Conservation (phyloP, 1,139 yeast genomes). For the Pneumocystis wakefieldiae region DNA sequence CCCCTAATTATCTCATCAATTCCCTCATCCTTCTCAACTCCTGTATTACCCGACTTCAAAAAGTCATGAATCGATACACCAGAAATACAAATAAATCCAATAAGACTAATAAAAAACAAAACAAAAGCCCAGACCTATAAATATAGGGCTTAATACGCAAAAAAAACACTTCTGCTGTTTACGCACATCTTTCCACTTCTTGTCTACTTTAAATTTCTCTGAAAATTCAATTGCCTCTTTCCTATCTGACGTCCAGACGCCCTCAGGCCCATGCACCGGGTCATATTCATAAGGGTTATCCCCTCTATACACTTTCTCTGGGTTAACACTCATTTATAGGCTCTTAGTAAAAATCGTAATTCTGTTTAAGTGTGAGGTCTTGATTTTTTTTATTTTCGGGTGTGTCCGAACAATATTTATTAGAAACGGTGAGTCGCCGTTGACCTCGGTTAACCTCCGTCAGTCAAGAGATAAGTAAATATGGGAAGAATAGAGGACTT, state of each 20-base stretch:
- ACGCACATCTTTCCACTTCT: background rate
- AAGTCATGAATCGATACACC: slow-evolving; percentile 55
- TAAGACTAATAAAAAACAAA: slow-evolving; percentile 44
- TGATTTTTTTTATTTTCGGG: background rate
- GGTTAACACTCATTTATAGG: background rate
- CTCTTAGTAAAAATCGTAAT: background rate
- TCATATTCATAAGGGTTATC: background rate
- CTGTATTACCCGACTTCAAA: slow-evolving; percentile 18
- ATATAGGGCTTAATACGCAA: background rate
- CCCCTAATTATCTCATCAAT: background rate
- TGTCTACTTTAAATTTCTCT: background rate
- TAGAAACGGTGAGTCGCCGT: no score
- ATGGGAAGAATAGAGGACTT: no score
- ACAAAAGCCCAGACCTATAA: slow-evolving; percentile 43
- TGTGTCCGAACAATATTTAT: no score
- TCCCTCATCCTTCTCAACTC: background rate
- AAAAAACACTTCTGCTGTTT: background rate
- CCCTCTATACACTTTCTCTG: background rate
- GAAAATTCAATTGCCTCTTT: background rate
- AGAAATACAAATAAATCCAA: slow-evolving; percentile 60
- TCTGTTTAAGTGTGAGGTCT: background rate
- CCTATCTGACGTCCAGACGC: background rate
- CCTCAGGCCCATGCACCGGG: background rate
- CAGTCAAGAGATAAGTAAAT: no score
- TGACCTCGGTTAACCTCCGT: no score